phyloP scores from a whole-genome alignment of 106 monocot genomes.

The Apostasia ramifera region DNA sequence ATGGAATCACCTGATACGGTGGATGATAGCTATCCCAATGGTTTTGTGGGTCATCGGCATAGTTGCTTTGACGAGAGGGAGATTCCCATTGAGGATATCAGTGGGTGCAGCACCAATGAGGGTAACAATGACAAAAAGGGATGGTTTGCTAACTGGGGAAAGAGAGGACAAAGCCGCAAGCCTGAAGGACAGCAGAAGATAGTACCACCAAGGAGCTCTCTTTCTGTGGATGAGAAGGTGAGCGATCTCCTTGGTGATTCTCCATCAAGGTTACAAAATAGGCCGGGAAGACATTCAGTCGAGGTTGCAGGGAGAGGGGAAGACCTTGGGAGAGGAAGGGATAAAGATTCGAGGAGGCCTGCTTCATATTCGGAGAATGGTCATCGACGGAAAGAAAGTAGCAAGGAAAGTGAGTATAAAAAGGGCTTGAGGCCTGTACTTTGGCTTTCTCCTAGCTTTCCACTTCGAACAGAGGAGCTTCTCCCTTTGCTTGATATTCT shows the following conservation, averaged over 20 bases:
- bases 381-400: conserved; percentile 3
- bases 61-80: conserved; percentile 57
- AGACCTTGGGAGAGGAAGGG: conserved; percentile 27
- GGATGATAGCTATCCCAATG: conserved; percentile 29
- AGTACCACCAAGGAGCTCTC: conserved; percentile 58
- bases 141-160: conserved; percentile 87
- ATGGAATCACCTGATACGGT: conserved; percentile 32
- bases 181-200: conserved; percentile 37
- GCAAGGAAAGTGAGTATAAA: conserved; percentile 23
- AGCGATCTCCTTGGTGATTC: conserved; percentile 68
- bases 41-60: conserved; percentile 25
- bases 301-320: conserved; percentile 28
- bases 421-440: conserved; percentile 20
- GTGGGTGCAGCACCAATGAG: conserved; percentile 26
- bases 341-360: conserved; percentile 27
- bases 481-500: conserved; percentile 89
- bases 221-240: conserved; percentile 66
- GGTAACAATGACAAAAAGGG: conserved; percentile 53
- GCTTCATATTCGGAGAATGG: conserved; percentile 19
- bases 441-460: conserved; percentile 21
- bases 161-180: conserved; percentile 19
- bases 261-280: conserved; percentile 29
- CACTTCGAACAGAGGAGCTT: conserved; percentile 16
- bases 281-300: conserved; percentile 55
- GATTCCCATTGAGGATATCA: conserved; percentile 42